These are phyloP conservation scores for Conringia planisiliqua DNA, from an alignment of 345 rosid genomes.

Conservation along the genomic window DNA sequence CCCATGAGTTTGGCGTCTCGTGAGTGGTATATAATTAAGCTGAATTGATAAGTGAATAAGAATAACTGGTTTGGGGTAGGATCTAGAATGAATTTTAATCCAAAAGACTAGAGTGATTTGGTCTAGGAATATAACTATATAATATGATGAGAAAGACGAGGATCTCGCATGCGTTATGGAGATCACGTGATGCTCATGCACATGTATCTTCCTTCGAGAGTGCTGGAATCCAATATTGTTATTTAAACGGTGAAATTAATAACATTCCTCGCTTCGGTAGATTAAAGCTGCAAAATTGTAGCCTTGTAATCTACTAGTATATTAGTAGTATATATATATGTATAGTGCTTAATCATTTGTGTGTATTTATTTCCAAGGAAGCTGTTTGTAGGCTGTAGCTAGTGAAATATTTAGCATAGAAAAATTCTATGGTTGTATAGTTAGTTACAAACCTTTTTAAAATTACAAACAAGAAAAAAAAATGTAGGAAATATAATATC, in stretches of 20 bases:
- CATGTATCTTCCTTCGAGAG: slow-evolving; percentile 29
- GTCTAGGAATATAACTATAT: no score
- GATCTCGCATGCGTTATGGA: slow-evolving; percentile 8
- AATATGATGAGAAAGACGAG: slow-evolving; percentile 16
- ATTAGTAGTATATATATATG: no score
- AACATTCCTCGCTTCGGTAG: neutral
- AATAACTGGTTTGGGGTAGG: neutral
- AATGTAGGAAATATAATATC: neutral
- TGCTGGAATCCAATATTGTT: neutral
- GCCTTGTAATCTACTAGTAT: no score
- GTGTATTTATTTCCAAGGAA: no score
- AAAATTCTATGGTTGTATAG: no score
- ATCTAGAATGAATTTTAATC: neutral
- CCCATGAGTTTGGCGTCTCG: neutral
- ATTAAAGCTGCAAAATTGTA: neutral
- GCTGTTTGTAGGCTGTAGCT: no score
- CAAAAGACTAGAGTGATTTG: neutral
- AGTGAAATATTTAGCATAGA: no score
- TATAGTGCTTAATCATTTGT: no score
- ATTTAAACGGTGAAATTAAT: neutral
- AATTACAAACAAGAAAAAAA: no score
- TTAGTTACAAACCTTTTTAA: no score
- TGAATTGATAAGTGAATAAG: neutral
- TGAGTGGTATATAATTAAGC: neutral
- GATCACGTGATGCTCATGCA: slow-evolving; percentile 21